Base-by-base conservation (phyloP, 345 rosid species). In the Pistacia atlantica region DNA sequence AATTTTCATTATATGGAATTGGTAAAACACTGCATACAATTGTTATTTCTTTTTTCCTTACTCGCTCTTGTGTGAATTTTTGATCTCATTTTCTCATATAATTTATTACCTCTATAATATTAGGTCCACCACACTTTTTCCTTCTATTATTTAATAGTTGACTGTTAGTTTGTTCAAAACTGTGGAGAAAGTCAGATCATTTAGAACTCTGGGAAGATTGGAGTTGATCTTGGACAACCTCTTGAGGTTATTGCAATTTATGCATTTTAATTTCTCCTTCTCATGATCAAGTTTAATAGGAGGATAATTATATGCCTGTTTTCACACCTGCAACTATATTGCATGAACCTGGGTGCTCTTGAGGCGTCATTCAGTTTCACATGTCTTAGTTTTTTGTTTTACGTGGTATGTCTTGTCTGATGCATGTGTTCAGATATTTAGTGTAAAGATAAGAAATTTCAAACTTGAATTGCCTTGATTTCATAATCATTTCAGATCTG, bases 401-500 rank as follows among this genome's bases (percentile, higher is more conserved):
- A 45, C 20, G 38, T 54, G 17, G 61, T 48, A 54, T 69, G 62
- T 73, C 45, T 64, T 71, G 20, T 52, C 18, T 67, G 58, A 73
- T 76, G 42, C 13, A 18, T 72, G 10, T 31, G 51, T 37, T 11
- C 35, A 25, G 66, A 12, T 69, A 38, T 25, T 11, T 57, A 45
- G 11, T 66, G 12, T 62, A 28, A 11, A 42, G 13, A 45, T 3
- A 20, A 10, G 25, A 65, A n/a, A 18, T 1, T 54, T 54, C n/a
- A 13, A 73, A 18, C 31, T 5, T 69, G 14, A 54, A 69, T 52
- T 68, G 12, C 69, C 45, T 71, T 72, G 61, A 67, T 22, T 57
- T 13, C 60, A n/a, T 75, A 25, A 73, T 75, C 2, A 5, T 62
- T 20, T 69, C 54, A 64, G 69, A 74, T 63, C 75, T 76, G 67